Evolutionary conservation across 192 early-diverging fungal genomes (phyloP), one percentile per base, ranked within the genome.

Genomic region (Rhizophagus prolifer): DNA sequence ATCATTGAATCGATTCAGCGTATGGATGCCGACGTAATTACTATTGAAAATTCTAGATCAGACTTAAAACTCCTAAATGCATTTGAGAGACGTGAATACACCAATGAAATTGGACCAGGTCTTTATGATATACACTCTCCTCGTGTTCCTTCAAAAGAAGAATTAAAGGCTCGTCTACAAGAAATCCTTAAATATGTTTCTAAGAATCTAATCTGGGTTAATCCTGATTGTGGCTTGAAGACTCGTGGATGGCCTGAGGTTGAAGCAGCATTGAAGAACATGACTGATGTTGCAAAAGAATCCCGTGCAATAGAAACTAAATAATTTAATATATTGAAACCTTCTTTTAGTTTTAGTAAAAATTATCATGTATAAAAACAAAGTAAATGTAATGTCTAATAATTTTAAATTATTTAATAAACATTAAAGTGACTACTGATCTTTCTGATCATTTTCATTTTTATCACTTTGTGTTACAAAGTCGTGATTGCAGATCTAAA

Each of bases 41-140:
- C 97, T 50, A 98, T 99, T 81, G 97, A 99, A 83, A 97, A 95
- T 88, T 93, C 95, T 80, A 96, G 96, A 86, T 96, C 95, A 47
- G 97, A 99, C 83, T 89, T 95, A 81, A 97, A 97, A 88, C 93
- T 99, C 58, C 88, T 99, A 14, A 80, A 87, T 64, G 94, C 94
- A 61, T 97, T 99, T 81, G 92, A 94, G 76, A 79, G 82, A 60
- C 89, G 93, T 79, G 90, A 87, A 36, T 99, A 99, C 86, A 83
- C 88, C 21, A 94, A 95, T 68, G 95, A 92, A 74, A 94, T 98
- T 59, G 97, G 97, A 36, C 97, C 97, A 63, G 97, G 97, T 82
- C 88, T 98, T 63, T 99, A 95, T 85, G 97, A 99, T 84, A 98
- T 99, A 79, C 97, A 99, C 91, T 96, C 95, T 78, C 96, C 96